A percentile compares a stretch with the other conserved stretches of the same genome.
Conservation (phyloP, 192 early-diverging fungal species). For the Endogone sp. region DNA sequence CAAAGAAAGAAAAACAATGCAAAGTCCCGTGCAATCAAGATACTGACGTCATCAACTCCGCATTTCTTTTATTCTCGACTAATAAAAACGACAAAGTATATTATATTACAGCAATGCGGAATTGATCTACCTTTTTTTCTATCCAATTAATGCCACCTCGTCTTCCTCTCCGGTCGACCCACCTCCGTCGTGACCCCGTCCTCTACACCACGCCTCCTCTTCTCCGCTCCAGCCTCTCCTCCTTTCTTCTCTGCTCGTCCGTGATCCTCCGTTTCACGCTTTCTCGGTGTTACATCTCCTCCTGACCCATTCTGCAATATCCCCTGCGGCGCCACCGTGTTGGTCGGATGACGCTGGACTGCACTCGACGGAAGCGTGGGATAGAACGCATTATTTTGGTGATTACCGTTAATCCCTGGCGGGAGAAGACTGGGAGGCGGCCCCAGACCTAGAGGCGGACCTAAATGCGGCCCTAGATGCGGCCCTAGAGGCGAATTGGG, state of each 20-base stretch:
- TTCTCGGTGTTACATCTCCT: background rate
- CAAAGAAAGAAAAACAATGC: background rate
- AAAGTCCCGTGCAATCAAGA: background rate
- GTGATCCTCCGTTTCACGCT: background rate
- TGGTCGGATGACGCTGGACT: background rate
- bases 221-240: background rate
- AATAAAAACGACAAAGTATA: too few relatives aligned
- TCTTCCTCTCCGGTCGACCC: conserved; percentile 39
- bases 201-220: conserved; percentile 10
- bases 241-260: background rate
- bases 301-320: background rate
- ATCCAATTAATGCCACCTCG: background rate
- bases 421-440: background rate
- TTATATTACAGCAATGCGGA: background rate
- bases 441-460: background rate
- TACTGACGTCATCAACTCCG: background rate
- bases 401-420: background rate
- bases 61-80: conserved; percentile 10
- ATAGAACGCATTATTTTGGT: background rate
- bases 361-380: background rate
- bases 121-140: background rate
- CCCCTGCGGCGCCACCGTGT: background rate
- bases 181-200: conserved; percentile 62
- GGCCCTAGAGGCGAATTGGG: background rate
- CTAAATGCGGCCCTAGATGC: too few relatives aligned